A percentile compares a stretch with the other conserved stretches of the same genome.
These are phyloP conservation scores for Jacaranda copaia DNA, from an alignment of 257 asterid genomes.

Conservation along the genomic window DNA sequence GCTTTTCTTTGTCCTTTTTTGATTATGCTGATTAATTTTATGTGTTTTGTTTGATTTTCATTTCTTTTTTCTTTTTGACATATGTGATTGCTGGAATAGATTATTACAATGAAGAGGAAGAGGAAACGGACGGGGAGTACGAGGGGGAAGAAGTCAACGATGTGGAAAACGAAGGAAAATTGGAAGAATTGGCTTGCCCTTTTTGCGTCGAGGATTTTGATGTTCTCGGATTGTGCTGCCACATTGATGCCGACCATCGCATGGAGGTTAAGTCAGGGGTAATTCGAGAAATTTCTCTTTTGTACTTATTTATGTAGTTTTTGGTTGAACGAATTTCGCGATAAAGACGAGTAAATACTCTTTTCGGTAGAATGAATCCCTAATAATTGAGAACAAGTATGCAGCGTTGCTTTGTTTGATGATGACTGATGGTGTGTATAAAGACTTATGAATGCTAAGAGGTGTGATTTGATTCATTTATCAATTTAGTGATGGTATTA, in stretches of 20 bases:
- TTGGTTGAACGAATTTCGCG: background rate
- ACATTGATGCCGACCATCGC: conserved; percentile 87
- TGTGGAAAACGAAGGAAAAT: conserved; percentile 44
- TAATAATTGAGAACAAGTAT: background rate
- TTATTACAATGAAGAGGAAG: conserved; percentile 56
- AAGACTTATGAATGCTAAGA: conserved; percentile 18
- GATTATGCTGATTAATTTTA: background rate
- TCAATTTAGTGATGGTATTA: conserved; percentile 1
- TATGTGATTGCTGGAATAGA: conserved; percentile 44
- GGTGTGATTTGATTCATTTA: conserved; percentile 22
- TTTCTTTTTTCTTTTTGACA: background rate
- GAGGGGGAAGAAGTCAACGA: conserved; percentile 64
- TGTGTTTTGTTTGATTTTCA: background rate
- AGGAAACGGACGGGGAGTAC: conserved; percentile 60
- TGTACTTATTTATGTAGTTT: conserved; percentile 4
- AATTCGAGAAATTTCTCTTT: conserved; percentile 28
- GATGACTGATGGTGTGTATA: background rate
- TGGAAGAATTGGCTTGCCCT: conserved; percentile 84
- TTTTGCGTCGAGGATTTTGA: conserved; percentile 89
- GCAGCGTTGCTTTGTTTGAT: background rate
- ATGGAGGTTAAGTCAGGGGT: conserved; percentile 87
- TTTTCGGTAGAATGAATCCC: conserved; percentile 10
- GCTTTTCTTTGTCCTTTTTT: background rate
- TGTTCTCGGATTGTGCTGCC: conserved; percentile 87
- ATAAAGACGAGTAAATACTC: background rate